Percentiles rank a stretch among this genome's conserved stretches.
phyloP scores from a whole-genome alignment of 305 asterid genomes.

The Fraxinus latifolia region DNA sequence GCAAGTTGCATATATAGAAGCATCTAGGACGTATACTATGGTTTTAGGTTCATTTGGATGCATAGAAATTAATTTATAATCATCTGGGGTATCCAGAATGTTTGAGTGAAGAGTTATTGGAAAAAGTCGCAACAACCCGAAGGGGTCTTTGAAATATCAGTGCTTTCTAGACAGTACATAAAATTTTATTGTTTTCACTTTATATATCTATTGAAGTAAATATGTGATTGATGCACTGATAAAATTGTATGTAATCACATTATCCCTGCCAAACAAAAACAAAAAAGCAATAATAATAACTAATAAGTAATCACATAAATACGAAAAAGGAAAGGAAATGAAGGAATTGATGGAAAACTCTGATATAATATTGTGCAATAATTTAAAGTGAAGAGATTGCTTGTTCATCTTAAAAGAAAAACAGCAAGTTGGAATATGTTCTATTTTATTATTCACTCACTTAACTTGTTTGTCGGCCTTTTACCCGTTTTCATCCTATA shows the following conservation, averaged over 20 bases:
- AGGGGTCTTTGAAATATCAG: neutral
- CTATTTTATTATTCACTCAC: neutral
- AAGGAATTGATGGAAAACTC: neutral
- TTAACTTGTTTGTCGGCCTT: neutral
- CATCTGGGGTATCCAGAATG: neutral
- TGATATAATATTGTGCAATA: neutral
- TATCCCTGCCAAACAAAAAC: neutral
- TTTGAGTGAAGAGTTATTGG: neutral
- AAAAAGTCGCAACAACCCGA: neutral
- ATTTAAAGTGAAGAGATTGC: neutral
- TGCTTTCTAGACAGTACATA: neutral
- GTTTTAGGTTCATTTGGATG: neutral
- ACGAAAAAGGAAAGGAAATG: neutral
- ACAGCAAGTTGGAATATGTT: neutral
- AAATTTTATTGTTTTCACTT: neutral
- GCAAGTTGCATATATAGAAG: neutral
- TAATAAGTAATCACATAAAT: neutral
- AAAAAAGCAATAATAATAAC: neutral
- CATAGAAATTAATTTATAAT: neutral
- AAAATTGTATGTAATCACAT: neutral
- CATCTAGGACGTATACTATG: neutral
- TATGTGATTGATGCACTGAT: neutral
- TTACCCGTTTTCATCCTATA: constrained; percentile 17
- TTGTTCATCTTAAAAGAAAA: neutral
- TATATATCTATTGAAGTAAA: neutral